Evolutionary conservation across 2,329 filamentous ascomycete species (phyloP), one percentile per base, ranked within the genome.

Genomic region (Cadophora luteo-olivacea): DNA sequence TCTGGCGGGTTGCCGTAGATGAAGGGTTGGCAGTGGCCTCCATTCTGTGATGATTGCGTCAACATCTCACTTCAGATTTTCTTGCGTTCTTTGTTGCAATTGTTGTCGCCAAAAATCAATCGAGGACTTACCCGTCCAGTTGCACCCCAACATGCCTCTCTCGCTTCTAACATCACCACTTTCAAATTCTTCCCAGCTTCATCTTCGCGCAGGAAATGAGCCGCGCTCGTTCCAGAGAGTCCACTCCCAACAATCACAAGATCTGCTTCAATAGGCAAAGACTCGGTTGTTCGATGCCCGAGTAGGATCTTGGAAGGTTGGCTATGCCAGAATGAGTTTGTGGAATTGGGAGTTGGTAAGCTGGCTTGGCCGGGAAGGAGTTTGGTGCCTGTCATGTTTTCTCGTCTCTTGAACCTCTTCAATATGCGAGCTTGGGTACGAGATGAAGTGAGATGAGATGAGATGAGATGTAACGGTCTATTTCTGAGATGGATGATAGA

Each of bases 91-190:
- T 41, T 12, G 7, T 41, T 8, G 38, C 33, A 36, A 14, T 11
- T 7, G 38, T 11, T 14, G 14, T 41, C 5, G 16, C 14, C 14
- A 22, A 48, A 51, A n/a, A 24, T 29, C 3, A 14, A 16, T n/a
- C n/a, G n/a, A 19, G 29, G 1, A 83, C 88, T 83, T 76, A 92
- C 90, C 76, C 92, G 82, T n/a, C 92, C 92, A 0, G 92, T 95
- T n/a, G 92, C 92, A 22, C 92, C 92, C 87, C 87, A 94, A 76
- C 92, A 94, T 4, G 89, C 91, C 81, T 94, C 92, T 74, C 92
- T 84, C 16, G 92, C 92, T 80, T 95, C 92, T 5, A 95, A 83
- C 82, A 94, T 85, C 6, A 94, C 83, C 8, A 94, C 85, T n/a
- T 80, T 83, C 68, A 84, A 80, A 5, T 69, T 65, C 45, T 70